A percentile compares a stretch with the other conserved stretches of the same genome.
Conservation (phyloP, 2,329 filamentous ascomycete genomes). For the Rhynchosporium secalis region DNA sequence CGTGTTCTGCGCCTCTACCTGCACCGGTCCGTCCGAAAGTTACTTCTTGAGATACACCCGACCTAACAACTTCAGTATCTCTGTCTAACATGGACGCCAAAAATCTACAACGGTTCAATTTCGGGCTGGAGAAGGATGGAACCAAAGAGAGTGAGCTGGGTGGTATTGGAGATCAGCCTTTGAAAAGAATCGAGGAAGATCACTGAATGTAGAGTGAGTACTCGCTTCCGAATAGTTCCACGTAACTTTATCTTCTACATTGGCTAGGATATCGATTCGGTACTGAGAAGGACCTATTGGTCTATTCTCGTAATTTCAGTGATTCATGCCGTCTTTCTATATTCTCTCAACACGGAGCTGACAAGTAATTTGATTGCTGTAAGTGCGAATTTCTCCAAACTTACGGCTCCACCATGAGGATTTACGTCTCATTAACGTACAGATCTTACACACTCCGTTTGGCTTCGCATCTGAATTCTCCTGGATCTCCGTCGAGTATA, state of each 20-base stretch:
- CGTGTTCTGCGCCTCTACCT: no score
- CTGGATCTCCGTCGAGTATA: neutral
- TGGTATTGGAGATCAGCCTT: neutral
- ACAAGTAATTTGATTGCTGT: conserved; percentile 9
- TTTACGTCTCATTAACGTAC: neutral
- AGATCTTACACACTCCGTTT: neutral
- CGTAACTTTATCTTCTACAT: neutral
- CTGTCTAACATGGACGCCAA: neutral
- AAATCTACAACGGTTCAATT: neutral
- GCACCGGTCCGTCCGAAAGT: no score
- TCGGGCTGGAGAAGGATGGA: neutral
- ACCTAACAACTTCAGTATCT: no score
- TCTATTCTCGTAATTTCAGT: neutral
- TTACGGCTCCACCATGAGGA: neutral
- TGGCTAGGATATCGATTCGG: no score
- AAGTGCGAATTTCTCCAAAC: neutral
- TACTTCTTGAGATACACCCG: no score
- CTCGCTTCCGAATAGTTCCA: neutral
- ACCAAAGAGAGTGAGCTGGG: neutral
- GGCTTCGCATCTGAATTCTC: neutral
- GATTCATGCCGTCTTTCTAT: neutral
- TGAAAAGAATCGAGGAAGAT: neutral
- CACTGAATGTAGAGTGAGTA: neutral
- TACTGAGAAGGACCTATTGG: no score
- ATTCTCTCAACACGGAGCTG: conserved; percentile 4